Conservation (phyloP, 768 basidiomycete genomes). For the Boletus coccyginus region DNA sequence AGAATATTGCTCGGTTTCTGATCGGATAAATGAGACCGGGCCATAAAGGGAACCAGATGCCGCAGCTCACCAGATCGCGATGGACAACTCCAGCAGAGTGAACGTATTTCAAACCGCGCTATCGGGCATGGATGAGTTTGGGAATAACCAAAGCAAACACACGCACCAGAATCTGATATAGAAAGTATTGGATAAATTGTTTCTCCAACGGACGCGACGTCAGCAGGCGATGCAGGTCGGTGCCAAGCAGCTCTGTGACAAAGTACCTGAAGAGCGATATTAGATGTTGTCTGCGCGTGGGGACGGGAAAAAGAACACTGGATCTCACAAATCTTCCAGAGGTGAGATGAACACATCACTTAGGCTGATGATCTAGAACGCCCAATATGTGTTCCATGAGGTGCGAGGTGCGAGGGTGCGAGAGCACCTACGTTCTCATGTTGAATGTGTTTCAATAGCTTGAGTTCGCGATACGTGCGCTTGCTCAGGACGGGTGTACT, state of each 20-base stretch:
- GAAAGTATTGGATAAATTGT: slow-evolving; percentile 99
- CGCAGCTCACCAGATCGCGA: slow-evolving; percentile 75
- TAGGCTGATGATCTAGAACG: slow-evolving; percentile 87
- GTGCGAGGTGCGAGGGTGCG: background rate
- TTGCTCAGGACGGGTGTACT: slow-evolving; percentile 98
- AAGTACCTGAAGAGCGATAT: slow-evolving; percentile 69
- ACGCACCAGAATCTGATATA: slow-evolving; percentile 95
- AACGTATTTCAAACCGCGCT: slow-evolving; percentile 99
- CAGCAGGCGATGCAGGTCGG: slow-evolving; percentile 94
- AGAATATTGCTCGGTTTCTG: slow-evolving; percentile 99
- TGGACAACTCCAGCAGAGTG: slow-evolving; percentile 99
- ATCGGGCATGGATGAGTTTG: slow-evolving; percentile 9
- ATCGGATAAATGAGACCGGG: background rate
- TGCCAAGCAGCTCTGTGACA: slow-evolving; percentile 96
- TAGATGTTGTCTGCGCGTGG: background rate
- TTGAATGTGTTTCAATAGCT: slow-evolving; percentile 96
- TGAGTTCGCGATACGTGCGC: slow-evolving; percentile 96
- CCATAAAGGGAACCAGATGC: background rate
- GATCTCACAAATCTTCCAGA: slow-evolving; percentile 89
- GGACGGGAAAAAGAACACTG: background rate
- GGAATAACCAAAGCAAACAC: background rate
- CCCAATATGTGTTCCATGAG: slow-evolving; percentile 2
- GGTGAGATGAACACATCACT: slow-evolving; percentile 99
- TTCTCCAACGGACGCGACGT: slow-evolving; percentile 97
- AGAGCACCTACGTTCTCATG: slow-evolving; percentile 83